phyloP scores from a whole-genome alignment of 495 filamentous ascomycete species.

The Hypoxylon intermedium region DNA sequence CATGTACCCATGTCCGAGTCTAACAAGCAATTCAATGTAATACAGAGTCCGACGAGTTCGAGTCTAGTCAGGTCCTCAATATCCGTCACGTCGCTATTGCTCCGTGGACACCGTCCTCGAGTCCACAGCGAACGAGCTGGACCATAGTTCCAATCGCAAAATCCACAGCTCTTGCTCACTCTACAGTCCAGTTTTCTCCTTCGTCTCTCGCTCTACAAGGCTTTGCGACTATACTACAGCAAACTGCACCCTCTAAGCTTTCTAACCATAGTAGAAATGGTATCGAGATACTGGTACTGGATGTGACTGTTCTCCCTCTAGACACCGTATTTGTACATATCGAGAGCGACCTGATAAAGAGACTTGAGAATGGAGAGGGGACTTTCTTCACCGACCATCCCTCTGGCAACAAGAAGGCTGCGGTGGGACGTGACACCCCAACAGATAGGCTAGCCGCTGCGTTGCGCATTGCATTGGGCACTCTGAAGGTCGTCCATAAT shows the following conservation, averaged over 20 bases:
- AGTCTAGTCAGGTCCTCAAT: conserved; percentile 38
- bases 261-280: conserved; percentile 64
- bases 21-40: conserved; percentile 20
- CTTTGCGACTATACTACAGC: conserved; percentile 69
- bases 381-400: conserved; percentile 61
- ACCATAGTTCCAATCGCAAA: conserved; percentile 79
- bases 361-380: conserved; percentile 64
- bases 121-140: conserved; percentile 75
- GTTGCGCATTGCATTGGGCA: conserved; percentile 74
- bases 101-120: conserved; percentile 72
- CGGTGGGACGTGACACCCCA: conserved; percentile 48
- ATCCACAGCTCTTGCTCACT: conserved; percentile 67
- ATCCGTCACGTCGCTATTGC: conserved; percentile 77
- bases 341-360: conserved; percentile 72
- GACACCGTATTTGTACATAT: conserved; percentile 86
- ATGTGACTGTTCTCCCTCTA: conserved; percentile 78
- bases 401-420: conserved; percentile 37
- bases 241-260: conserved; percentile 66
- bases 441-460: conserved; percentile 76
- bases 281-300: conserved; percentile 81
- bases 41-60: conserved; percentile 43
- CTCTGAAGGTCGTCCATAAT: conserved; percentile 76
- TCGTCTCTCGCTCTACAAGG: conserved; percentile 78
- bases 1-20: conserved; percentile 21
- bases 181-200: conserved; percentile 83